Evolutionary conservation across 192 early-diverging fungal genomes (phyloP), one percentile per base, ranked within the genome.

Genomic region (Backusella westeae): DNA sequence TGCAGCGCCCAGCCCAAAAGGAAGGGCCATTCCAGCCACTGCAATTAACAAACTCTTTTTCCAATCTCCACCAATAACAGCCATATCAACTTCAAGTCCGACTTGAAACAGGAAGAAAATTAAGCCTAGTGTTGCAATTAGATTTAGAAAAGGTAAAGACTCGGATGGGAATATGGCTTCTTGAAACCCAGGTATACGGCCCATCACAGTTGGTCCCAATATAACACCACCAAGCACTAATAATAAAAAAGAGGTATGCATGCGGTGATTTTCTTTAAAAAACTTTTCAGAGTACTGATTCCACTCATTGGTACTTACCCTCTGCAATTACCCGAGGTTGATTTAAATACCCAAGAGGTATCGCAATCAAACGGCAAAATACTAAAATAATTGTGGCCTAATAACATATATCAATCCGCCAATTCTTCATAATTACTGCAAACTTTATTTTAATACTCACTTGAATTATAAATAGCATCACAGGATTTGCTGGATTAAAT

Each of bases 271-370:
- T 9, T 46, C 15, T 29, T 8, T 42, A 42, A 44, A 71, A 71
- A 26, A n/a, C 32, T 34, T 41, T 10, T 42, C 4, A 35, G 15
- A 17, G 29, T 15, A 15, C 14, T 42, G 14, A 38, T 29, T 17
- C 41, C 9, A 9, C 14, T 42, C 4, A 14, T 12, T 21, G 6
- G n/a, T 34, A 6, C 32, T 41, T 80, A 72, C 79, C 79, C 78
- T 98, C 97, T 36, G 96, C 93, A 59, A 98, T 97, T 49, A 96
- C 97, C 3, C 87, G 79, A 1, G 97, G 97, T 78, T 98, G 96
- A 66, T 84, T 77, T 8, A 96, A 74, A 34, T 85, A 83, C 19
- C 79, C 79, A 21, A 98, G 79, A 2, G 78, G 74, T 36, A 92
- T 9, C 38, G 89, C 88, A 10, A 98, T 79, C 42, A 93, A 26